Percentiles rank a stretch among this genome's conserved stretches.
Conservation (phyloP, 176 grass and related monocot species). For the Aegilops bicornis region DNA sequence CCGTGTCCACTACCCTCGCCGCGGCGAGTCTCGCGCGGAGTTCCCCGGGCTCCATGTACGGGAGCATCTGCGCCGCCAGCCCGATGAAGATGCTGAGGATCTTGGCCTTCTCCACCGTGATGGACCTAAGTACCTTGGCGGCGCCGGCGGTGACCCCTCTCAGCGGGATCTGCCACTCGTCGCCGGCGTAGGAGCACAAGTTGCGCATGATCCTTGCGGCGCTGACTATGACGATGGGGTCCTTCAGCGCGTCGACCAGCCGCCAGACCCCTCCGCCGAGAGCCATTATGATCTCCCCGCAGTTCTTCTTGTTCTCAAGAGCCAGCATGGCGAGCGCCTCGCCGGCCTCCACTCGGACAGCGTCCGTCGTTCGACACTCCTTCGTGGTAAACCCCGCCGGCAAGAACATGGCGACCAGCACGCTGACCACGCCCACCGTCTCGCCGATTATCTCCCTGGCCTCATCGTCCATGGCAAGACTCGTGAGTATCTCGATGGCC, state of each 20-base stretch:
- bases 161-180: constrained; percentile 19
- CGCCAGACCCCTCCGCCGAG: constrained; percentile 17
- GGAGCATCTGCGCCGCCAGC: constrained; percentile 52
- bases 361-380: background rate
- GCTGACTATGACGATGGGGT: constrained; percentile 24
- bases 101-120: constrained; percentile 54
- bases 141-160: constrained; percentile 40
- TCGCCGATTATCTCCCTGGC: constrained; percentile 57
- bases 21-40: constrained; percentile 33
- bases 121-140: constrained; percentile 40
- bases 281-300: constrained; percentile 45
- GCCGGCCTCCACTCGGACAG: constrained; percentile 57
- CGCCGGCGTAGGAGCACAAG: constrained; percentile 44
- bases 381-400: background rate
- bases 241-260: constrained; percentile 39
- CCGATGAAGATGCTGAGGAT: constrained; percentile 56
- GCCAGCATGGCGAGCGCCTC: constrained; percentile 70
- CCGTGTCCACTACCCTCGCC: constrained; percentile 30
- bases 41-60: constrained; percentile 40
- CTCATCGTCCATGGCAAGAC: constrained; percentile 62
- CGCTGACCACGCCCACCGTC: constrained; percentile 53
- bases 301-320: constrained; percentile 60
- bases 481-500: constrained; percentile 60
- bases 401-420: constrained; percentile 59
- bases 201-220: constrained; percentile 66